Percentiles rank a stretch among this genome's conserved stretches.
Evolutionary conservation across 2,329 filamentous ascomycete genomes (phyloP).

Genomic region (Fusarium beomiforme): DNA sequence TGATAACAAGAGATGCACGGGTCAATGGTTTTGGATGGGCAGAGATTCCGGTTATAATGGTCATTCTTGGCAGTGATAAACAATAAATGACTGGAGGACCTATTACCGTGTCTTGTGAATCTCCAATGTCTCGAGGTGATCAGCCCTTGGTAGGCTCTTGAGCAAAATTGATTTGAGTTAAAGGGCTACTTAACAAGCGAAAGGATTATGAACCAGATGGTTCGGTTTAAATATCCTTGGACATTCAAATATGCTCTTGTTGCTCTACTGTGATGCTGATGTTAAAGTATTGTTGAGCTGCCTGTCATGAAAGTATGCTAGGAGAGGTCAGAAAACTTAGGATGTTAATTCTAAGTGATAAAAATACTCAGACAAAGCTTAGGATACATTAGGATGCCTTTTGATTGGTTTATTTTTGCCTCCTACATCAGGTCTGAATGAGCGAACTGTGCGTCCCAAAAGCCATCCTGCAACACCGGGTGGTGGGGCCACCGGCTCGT

Average conservation of each 20-base stretch:
- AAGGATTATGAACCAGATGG: background rate
- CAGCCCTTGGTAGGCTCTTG: background rate
- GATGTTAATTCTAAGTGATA: too few relatives aligned
- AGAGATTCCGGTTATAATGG: background rate
- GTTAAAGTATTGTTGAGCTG: background rate
- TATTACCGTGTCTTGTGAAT: background rate
- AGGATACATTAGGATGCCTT: too few relatives aligned
- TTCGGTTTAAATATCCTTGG: background rate
- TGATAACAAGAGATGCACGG: background rate
- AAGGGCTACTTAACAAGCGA: background rate
- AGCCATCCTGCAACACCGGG: constrained; percentile 27
- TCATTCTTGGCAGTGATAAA: background rate
- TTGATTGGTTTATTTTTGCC: too few relatives aligned
- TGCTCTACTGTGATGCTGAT: background rate
- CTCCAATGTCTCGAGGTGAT: background rate
- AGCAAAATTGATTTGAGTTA: background rate
- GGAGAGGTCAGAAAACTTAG: too few relatives aligned
- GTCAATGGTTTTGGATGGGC: background rate
- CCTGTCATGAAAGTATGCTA: background rate
- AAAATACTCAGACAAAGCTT: too few relatives aligned
- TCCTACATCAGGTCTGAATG: too few relatives aligned
- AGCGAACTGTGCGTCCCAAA: constrained; percentile 25
- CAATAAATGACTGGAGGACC: background rate
- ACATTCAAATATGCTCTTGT: background rate
- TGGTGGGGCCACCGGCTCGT: constrained; percentile 41